phyloP scores from a whole-genome alignment of 768 basidiomycete species.

The Rhizopogon vesiculosus region DNA sequence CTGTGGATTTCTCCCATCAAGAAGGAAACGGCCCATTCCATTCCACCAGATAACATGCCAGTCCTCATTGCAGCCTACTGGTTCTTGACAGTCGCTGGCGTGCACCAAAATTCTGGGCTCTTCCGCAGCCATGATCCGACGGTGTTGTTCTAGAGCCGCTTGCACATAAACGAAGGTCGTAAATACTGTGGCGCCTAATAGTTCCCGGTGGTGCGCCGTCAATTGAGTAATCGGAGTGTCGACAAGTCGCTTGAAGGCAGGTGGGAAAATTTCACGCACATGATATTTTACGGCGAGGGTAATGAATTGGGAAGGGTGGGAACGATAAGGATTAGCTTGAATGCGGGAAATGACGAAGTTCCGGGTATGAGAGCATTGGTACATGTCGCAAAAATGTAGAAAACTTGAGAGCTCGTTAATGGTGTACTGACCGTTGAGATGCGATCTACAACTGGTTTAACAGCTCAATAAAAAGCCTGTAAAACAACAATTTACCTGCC shows the following conservation, averaged over 20 bases:
- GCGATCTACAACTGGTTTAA: no score
- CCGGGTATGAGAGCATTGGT: background rate
- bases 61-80: constrained; percentile 8
- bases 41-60: constrained; percentile 20
- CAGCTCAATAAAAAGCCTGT: background rate
- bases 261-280: background rate
- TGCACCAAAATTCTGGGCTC: background rate
- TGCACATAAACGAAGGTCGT: background rate
- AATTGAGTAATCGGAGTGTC: background rate
- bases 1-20: constrained; percentile 13
- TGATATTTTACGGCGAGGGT: constrained; percentile 1
- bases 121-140: constrained; percentile 5
- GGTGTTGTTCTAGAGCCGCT: background rate
- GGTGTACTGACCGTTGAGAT: background rate
- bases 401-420: background rate
- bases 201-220: background rate
- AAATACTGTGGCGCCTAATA: background rate
- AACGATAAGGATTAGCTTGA: no score
- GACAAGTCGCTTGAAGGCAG: background rate
- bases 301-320: background rate
- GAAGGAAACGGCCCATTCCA: constrained; percentile 15
- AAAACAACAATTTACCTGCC: background rate
- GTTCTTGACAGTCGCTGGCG: constrained; percentile 2
- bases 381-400: background rate
- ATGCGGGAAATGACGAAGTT: no score